These are phyloP conservation scores for Bullera alba DNA, from an alignment of 768 basidiomycete genomes.

Conservation along the genomic window DNA sequence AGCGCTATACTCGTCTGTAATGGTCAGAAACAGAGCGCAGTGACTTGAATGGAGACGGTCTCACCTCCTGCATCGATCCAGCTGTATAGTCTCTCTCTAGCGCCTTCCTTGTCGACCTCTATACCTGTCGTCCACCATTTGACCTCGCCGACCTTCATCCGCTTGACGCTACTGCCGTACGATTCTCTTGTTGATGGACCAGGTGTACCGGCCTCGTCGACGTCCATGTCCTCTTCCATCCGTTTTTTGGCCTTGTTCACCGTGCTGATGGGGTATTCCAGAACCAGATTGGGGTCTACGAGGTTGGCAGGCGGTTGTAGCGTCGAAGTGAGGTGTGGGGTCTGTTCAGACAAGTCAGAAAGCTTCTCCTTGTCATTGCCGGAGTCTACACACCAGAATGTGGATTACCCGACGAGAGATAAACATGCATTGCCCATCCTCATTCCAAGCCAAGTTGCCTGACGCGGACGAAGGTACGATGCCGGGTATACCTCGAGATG, in stretches of 20 bases:
- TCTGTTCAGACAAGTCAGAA: slow-evolving; percentile 7
- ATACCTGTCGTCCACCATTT: slow-evolving; percentile 24
- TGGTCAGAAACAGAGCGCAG: not conserved
- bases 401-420: slow-evolving; percentile 15
- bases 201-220: slow-evolving; percentile 1
- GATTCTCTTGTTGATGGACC: not conserved
- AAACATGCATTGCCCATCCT: slow-evolving; percentile 36
- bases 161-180: no score
- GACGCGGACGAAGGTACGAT: slow-evolving; percentile 8
- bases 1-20: slow-evolving; percentile 18
- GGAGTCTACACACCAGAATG: slow-evolving; percentile 20
- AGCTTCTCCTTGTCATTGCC: no score
- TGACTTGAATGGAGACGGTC: not conserved
- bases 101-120: slow-evolving; percentile 17
- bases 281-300: slow-evolving; percentile 5
- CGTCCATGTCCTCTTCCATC: not conserved
- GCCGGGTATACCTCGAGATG: slow-evolving; percentile 4
- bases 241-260: not conserved
- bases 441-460: slow-evolving; percentile 24
- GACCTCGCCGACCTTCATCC: slow-evolving; percentile 24
- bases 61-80: slow-evolving; percentile 23
- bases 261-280: slow-evolving; percentile 2
- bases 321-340: slow-evolving; percentile 18
- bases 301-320: slow-evolving; percentile 16
- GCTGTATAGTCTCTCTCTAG: slow-evolving; percentile 20